These are phyloP conservation scores for Fusarium poae DNA, from an alignment of 2,329 filamentous ascomycete genomes.

Conservation along the genomic window DNA sequence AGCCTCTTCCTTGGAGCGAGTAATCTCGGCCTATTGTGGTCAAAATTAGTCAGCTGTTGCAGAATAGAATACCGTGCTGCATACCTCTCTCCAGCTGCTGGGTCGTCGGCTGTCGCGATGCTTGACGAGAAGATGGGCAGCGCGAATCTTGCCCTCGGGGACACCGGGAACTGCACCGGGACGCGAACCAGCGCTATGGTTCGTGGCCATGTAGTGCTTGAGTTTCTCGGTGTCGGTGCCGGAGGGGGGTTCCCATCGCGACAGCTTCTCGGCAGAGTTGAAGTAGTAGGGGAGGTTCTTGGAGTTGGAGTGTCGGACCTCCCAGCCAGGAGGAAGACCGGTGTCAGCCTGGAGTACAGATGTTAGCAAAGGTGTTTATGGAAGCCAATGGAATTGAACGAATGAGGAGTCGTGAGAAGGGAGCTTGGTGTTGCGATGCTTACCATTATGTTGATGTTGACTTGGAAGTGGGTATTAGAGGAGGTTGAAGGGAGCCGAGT, in stretches of 20 bases:
- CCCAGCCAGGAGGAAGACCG: conserved; percentile 89
- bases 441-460: conserved; percentile 34
- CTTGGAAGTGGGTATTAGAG: background rate
- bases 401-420: background rate
- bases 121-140: conserved; percentile 93
- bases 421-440: conserved; percentile 7
- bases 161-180: conserved; percentile 56
- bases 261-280: conserved; percentile 87
- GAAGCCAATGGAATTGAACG: background rate
- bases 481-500: background rate
- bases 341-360: conserved; percentile 69
- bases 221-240: conserved; percentile 92
- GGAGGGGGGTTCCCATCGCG: conserved; percentile 92
- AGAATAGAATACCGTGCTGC: conserved; percentile 18
- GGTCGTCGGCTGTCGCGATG: conserved; percentile 89
- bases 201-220: conserved; percentile 91
- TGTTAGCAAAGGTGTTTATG: conserved; percentile 27
- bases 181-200: conserved; percentile 75
- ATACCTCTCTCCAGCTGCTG: conserved; percentile 88
- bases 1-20: conserved; percentile 88
- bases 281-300: conserved; percentile 99
- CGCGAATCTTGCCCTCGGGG: conserved; percentile 87
- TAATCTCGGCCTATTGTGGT: conserved; percentile 76
- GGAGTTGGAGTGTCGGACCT: conserved; percentile 97
- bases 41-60: conserved; percentile 6